Evolutionary conservation across 2,329 filamentous ascomycete genomes (phyloP), one percentile per base, ranked within the genome.

Genomic region (Fusarium citri): DNA sequence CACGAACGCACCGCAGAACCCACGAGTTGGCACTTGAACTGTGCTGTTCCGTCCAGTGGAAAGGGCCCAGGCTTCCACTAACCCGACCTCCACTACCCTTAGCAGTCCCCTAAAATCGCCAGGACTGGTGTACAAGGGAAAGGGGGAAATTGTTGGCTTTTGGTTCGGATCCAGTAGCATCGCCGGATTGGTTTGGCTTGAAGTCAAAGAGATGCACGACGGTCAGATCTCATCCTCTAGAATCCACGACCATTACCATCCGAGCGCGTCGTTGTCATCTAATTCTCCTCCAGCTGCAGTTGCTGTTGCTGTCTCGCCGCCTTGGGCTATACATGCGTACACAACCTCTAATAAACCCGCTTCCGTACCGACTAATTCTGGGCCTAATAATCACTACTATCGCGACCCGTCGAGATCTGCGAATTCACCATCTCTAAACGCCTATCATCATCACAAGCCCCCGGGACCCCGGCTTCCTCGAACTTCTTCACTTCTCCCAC

Each of bases 401-500:
- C 70, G 56, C 53, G 65, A 72, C 57, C 64, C 58, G 48, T 65
- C 57, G 51, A 69, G 64, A 67, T 68, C 64, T 43, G 49, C 64
- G 31, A 62, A 66, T 16, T 68, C 66, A 58, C 47, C 59, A 18
- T 64, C 66, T 58, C 68, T 64, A 68, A 71, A 71, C 50, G 64
- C 65, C 43, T 41, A 61, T 57, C 68, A 76, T 63, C 72, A 75
- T 69, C 74, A 77, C 62, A 74, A 72, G 43, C 74, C 74, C 46
- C 59, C 78, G 42, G 75, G 76, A 20, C 63, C 76, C 49, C 79
- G 78, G 45, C 79, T 80, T 43, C 81, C 82, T 49, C 81, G 82
- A 66, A 80, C 78, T 26, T 83, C 83, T 31, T 84, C 83, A 46
- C 77, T 85, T 55, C 76, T 83, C n/a, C 81, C 82, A 45, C 78